Conservation (phyloP, 768 basidiomycete genomes). For the Xanthoconium purpureum region DNA sequence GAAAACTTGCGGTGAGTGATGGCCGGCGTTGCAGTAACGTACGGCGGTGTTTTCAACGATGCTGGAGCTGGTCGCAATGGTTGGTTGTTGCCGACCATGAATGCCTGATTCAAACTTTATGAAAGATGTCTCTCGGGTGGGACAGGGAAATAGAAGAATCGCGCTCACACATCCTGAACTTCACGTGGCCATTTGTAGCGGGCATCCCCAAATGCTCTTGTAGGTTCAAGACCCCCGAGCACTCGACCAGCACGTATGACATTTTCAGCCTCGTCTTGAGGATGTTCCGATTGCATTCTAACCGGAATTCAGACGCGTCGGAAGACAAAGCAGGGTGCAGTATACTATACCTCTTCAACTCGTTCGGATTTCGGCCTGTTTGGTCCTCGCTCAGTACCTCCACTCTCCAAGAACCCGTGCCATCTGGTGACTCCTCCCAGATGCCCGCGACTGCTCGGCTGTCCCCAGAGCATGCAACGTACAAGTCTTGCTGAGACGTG, state of each 20-base stretch:
- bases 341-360: slow-evolving; percentile 66
- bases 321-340: neutral
- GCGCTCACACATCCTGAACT: slow-evolving; percentile 65
- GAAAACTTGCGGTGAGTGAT: slow-evolving; percentile 73
- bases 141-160: neutral
- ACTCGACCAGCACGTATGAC: slow-evolving; percentile 82
- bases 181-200: slow-evolving; percentile 83
- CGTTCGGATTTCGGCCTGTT: slow-evolving; percentile 87
- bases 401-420: slow-evolving; percentile 79
- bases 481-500: slow-evolving; percentile 74
- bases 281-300: slow-evolving; percentile 83
- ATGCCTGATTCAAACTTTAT: slow-evolving; percentile 57
- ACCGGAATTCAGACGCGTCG: neutral
- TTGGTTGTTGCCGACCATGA: slow-evolving; percentile 60
- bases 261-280: slow-evolving; percentile 62
- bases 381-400: slow-evolving; percentile 96
- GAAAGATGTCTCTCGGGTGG: neutral
- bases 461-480: slow-evolving; percentile 91
- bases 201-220: slow-evolving; percentile 84
- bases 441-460: slow-evolving; percentile 94
- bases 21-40: slow-evolving; percentile 82
- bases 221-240: slow-evolving; percentile 84
- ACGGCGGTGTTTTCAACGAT: slow-evolving; percentile 84
- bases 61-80: slow-evolving; percentile 58
- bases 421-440: slow-evolving; percentile 68